Evolutionary conservation across 2,329 filamentous ascomycete genomes (phyloP).

Genomic region (Venturia carpophila): DNA sequence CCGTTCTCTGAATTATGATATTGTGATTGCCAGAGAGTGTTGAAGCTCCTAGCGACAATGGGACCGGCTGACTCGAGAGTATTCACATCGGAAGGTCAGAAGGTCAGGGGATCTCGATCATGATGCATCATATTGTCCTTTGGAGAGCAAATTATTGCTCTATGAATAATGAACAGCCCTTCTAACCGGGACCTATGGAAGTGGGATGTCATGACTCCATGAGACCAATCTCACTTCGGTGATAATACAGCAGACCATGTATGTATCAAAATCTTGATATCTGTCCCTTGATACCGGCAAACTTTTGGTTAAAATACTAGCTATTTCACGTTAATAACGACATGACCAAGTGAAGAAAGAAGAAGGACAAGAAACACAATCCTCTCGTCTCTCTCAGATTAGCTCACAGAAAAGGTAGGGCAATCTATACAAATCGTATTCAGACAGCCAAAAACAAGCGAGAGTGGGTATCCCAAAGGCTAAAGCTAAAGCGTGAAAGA

Average conservation of each 20-base stretch:
- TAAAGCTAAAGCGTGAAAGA: background rate
- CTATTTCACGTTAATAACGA: too few relatives aligned
- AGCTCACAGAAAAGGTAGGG: background rate
- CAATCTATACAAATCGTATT: background rate
- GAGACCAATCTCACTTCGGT: too few relatives aligned
- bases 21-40: background rate
- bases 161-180: background rate
- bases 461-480: conserved; percentile 12
- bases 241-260: background rate
- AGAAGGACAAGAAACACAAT: background rate
- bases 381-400: background rate
- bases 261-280: background rate
- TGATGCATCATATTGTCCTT: background rate
- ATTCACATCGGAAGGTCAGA: background rate
- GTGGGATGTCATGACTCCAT: too few relatives aligned
- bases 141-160: background rate
- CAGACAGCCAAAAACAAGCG: background rate
- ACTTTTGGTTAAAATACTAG: background rate
- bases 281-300: background rate
- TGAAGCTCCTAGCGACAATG: background rate
- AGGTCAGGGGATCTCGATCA: background rate
- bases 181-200: background rate
- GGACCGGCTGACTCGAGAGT: too few relatives aligned
- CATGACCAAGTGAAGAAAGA: background rate
- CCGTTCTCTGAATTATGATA: background rate